phyloP scores from a whole-genome alignment of 2,329 filamentous ascomycete species.

The Ophiocordyceps camponoti-leonardi region DNA sequence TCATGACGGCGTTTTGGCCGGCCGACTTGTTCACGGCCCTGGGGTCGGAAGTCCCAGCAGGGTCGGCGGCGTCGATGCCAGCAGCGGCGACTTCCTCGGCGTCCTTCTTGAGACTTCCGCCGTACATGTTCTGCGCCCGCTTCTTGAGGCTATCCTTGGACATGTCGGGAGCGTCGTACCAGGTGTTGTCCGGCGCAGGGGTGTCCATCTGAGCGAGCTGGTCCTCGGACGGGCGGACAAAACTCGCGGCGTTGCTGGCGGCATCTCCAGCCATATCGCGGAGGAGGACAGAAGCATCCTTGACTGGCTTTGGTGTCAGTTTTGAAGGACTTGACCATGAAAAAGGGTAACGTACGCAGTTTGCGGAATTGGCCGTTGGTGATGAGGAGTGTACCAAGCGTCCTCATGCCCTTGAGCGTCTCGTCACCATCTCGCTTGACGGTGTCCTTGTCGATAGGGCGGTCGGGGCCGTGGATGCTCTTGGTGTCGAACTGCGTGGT shows the following conservation, averaged over 20 bases:
- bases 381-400: slow-evolving; percentile 73
- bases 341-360: slow-evolving; percentile 45
- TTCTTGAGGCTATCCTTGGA: slow-evolving; percentile 52
- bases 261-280: slow-evolving; percentile 88
- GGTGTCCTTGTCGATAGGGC: slow-evolving; percentile 56
- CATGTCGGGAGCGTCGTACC: slow-evolving; percentile 74
- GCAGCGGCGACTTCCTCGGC: slow-evolving; percentile 40
- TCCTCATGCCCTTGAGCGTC: slow-evolving; percentile 70
- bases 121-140: slow-evolving; percentile 47
- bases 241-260: slow-evolving; percentile 58
- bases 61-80: slow-evolving; percentile 14
- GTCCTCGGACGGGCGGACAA: slow-evolving; percentile 63
- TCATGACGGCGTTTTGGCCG: slow-evolving; percentile 14
- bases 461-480: slow-evolving; percentile 41
- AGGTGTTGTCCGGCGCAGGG: slow-evolving; percentile 81
- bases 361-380: slow-evolving; percentile 96
- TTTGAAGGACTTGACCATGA: not conserved
- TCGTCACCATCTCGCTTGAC: slow-evolving; percentile 72
- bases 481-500: slow-evolving; percentile 57
- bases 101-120: slow-evolving; percentile 37
- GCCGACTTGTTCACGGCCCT: slow-evolving; percentile 28
- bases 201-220: slow-evolving; percentile 59
- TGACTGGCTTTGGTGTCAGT: slow-evolving; percentile 29
- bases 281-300: slow-evolving; percentile 62
- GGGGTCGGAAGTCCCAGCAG: slow-evolving; percentile 24